Evolutionary conservation across 1,284 basidiomycete genomes (phyloP).

Genomic region (Heterobasidion irregulare): DNA sequence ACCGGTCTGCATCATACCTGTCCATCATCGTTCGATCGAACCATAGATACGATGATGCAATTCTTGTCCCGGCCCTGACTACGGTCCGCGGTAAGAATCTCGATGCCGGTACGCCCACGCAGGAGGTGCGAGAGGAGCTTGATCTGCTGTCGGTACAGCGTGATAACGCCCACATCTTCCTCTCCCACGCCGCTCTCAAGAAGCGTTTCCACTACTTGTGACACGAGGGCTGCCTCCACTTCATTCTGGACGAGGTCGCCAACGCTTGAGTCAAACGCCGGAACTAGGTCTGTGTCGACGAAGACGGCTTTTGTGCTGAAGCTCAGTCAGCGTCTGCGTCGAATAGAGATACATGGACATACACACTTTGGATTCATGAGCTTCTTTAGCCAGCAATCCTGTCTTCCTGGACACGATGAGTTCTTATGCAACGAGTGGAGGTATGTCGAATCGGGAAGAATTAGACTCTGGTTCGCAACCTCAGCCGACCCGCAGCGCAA

Average conservation of each 20-base stretch:
- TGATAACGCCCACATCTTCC: conserved; percentile 81
- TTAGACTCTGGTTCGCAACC: conserved; percentile 56
- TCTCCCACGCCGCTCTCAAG: conserved; percentile 56
- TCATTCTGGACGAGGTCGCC: conserved; percentile 89
- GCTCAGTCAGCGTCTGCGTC: background rate
- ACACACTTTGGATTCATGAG: conserved; percentile 35
- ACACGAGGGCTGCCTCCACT: conserved; percentile 62
- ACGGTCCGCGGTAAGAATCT: conserved; percentile 91
- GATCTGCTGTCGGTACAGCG: conserved; percentile 92
- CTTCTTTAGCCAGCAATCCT: conserved; percentile 64
- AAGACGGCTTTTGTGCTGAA: conserved; percentile 79
- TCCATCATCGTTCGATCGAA: conserved; percentile 74
- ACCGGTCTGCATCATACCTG: conserved; percentile 38
- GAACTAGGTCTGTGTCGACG: conserved; percentile 82
- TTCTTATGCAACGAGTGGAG: conserved; percentile 31
- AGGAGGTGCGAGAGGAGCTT: conserved; percentile 69
- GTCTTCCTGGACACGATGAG: conserved; percentile 16
- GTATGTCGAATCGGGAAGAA: conserved; percentile 39
- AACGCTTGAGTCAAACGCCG: conserved; percentile 72
- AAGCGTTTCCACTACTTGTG: conserved; percentile 61
- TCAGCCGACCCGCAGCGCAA: conserved; percentile 72
- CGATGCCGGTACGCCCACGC: conserved; percentile 48
- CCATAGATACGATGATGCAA: conserved; percentile 89
- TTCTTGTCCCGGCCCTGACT: conserved; percentile 97
- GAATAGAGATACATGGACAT: background rate